Conservation (phyloP, 169 alveolate genomes). For the Plasmodium coatneyi region DNA sequence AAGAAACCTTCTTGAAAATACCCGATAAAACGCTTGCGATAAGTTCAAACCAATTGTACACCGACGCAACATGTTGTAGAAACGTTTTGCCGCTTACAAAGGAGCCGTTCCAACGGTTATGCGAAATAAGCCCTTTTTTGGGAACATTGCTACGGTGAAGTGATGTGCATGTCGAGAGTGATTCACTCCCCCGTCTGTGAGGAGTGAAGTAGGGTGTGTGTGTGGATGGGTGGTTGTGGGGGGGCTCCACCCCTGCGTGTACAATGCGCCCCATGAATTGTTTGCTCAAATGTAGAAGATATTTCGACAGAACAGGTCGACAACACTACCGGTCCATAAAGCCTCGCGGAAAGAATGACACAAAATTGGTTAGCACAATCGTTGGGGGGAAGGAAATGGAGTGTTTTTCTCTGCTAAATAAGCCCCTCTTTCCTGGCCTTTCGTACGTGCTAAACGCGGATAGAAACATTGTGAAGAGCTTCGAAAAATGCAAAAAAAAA, state of each 20-base stretch:
- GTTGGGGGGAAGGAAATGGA: constrained; percentile 1
- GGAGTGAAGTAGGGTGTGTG: neutral
- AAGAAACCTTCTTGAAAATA: neutral
- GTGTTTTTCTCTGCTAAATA: constrained; percentile 25
- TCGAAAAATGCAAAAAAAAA: constrained; percentile 19
- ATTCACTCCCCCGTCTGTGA: neutral
- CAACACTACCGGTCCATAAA: constrained; percentile 40
- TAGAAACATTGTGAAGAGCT: neutral
- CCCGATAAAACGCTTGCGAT: neutral
- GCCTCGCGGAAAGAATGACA: neutral
- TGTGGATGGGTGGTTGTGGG: neutral
- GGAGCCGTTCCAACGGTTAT: neutral
- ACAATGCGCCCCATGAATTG: neutral
- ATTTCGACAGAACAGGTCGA: neutral
- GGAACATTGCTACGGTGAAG: neutral
- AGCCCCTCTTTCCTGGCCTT: constrained; percentile 71
- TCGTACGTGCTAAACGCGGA: constrained; percentile 45
- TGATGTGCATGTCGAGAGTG: neutral
- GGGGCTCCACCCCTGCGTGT: neutral
- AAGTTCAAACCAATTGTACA: neutral
- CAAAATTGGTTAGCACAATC: constrained; percentile 4
- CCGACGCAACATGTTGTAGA: neutral
- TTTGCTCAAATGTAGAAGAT: neutral
- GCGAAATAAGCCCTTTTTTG: neutral
- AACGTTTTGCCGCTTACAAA: neutral